A percentile compares a stretch with the other conserved stretches of the same genome.
Evolutionary conservation across 1,284 basidiomycete species (phyloP).

Genomic region (Trametes polyzona): DNA sequence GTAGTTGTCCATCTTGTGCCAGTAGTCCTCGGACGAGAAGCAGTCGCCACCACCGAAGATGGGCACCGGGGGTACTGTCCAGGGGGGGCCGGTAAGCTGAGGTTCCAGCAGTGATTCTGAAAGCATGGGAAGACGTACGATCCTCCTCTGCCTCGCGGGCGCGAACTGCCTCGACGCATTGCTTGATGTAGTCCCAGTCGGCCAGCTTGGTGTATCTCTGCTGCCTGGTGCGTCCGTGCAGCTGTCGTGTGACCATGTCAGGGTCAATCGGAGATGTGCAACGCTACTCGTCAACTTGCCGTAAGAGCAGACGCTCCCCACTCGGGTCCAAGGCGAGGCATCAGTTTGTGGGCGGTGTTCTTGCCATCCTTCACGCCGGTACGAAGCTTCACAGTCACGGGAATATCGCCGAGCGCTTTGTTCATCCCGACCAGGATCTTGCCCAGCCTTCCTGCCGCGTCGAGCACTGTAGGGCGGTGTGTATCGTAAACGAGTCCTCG

Average conservation of each 20-base stretch:
- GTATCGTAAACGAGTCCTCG: not conserved
- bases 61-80: slow-evolving; percentile 78
- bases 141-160: slow-evolving; percentile 75
- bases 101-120: not conserved
- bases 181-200: slow-evolving; percentile 90
- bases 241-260: slow-evolving; percentile 45
- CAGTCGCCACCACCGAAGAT: slow-evolving; percentile 97
- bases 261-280: not conserved
- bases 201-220: slow-evolving; percentile 89
- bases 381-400: slow-evolving; percentile 93
- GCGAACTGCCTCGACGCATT: slow-evolving; percentile 88
- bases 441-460: slow-evolving; percentile 80
- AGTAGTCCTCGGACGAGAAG: slow-evolving; percentile 87
- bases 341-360: slow-evolving; percentile 90
- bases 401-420: slow-evolving; percentile 88
- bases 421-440: slow-evolving; percentile 94
- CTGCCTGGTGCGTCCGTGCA: slow-evolving; percentile 92
- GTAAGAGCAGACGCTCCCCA: slow-evolving; percentile 85
- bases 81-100: not conserved
- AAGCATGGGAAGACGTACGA: slow-evolving; percentile 45
- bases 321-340: slow-evolving; percentile 81
- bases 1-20: slow-evolving; percentile 74
- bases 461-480: slow-evolving; percentile 65
- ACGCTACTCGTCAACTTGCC: slow-evolving; percentile 43
- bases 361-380: slow-evolving; percentile 89